phyloP scores from a whole-genome alignment of 371 early-diverging fungal genomes.

The Umbelopsis sp. region DNA sequence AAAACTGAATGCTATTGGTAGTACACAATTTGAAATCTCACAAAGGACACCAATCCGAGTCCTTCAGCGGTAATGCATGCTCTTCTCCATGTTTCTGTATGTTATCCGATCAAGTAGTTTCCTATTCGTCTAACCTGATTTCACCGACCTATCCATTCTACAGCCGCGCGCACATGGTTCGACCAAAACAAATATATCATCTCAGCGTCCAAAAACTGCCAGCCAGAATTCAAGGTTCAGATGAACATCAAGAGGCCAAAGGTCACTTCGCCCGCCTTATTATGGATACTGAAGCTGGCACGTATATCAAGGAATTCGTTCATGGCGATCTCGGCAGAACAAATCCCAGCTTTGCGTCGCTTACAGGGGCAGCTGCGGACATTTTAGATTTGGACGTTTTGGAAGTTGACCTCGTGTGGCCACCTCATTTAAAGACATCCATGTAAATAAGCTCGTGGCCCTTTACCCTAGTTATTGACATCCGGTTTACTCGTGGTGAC shows the following conservation, averaged over 20 bases:
- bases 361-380: slow-evolving; percentile 74
- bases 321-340: slow-evolving; percentile 97
- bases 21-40: slow-evolving; percentile 61
- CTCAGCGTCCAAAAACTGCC: slow-evolving; percentile 39
- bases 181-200: slow-evolving; percentile 70
- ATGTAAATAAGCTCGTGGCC: slow-evolving; percentile 16
- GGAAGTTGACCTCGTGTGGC: slow-evolving; percentile 80
- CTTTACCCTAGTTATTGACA: not conserved
- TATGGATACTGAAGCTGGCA: slow-evolving; percentile 90
- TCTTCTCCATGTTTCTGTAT: not conserved
- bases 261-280: slow-evolving; percentile 63
- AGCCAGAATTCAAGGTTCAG: not conserved
- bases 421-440: slow-evolving; percentile 35
- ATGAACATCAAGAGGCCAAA: slow-evolving; percentile 23
- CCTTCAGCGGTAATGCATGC: slow-evolving; percentile 60
- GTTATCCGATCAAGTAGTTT: not conserved
- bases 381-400: slow-evolving; percentile 88
- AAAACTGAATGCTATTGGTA: slow-evolving; percentile 50
- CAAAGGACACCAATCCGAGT: slow-evolving; percentile 98
- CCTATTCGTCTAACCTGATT: not conserved
- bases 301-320: slow-evolving; percentile 99
- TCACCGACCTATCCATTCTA: not conserved
- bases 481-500: not conserved
- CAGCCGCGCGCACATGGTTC: slow-evolving; percentile 76
- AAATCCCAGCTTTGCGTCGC: slow-evolving; percentile 74